phyloP scores from a whole-genome alignment of 176 grass and related monocot species.

The Cenchrus fungigraminus region DNA sequence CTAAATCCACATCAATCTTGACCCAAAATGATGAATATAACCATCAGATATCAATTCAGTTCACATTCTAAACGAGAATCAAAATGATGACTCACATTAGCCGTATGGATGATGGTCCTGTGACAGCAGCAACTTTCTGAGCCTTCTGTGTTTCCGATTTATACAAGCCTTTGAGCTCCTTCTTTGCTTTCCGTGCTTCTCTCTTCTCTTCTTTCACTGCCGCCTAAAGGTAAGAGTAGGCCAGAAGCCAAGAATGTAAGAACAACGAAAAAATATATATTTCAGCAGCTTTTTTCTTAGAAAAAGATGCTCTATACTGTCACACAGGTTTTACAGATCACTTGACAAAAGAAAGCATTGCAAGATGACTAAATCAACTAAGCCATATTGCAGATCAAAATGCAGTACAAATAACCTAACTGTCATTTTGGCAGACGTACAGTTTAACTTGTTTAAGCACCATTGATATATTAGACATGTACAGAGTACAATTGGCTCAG shows the following conservation, averaged over 20 bases:
- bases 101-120: constrained; percentile 81
- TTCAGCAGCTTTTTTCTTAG: neutral
- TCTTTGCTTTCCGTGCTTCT: constrained; percentile 85
- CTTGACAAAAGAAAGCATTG: constrained; percentile 1
- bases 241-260: constrained; percentile 22
- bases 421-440: neutral
- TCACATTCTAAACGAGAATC: neutral
- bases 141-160: constrained; percentile 83
- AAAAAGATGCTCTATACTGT: constrained; percentile 1
- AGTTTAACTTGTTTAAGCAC: neutral
- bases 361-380: neutral
- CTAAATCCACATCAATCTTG: neutral
- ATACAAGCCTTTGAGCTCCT: constrained; percentile 91
- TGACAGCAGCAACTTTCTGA: constrained; percentile 86
- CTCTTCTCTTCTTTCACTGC: constrained; percentile 85
- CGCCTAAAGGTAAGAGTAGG: constrained; percentile 37
- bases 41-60: neutral
- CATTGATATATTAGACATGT: neutral
- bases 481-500: neutral
- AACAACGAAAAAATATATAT: neutral
- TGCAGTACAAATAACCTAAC: neutral
- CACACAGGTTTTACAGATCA: neutral
- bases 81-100: constrained; percentile 56
- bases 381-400: constrained; percentile 6
- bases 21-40: neutral